Conservation (phyloP, 1,284 basidiomycete species). For the Fomitopsis palustris region DNA sequence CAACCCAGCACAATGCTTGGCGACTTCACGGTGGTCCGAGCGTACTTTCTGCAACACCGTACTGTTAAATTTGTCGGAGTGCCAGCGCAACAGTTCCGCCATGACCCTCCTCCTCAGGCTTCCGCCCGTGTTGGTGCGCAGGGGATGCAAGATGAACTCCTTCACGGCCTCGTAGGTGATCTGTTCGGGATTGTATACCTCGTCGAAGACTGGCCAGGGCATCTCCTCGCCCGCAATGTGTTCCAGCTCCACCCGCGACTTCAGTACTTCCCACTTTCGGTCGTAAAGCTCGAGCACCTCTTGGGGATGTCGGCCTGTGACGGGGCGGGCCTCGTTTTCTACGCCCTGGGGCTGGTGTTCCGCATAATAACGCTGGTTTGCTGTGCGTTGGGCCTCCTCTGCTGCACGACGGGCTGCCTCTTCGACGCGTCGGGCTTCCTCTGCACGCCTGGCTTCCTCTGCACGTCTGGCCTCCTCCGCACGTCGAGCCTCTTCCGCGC, state of each 20-base stretch:
- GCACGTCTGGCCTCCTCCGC: not conserved
- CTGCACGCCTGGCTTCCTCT: not conserved
- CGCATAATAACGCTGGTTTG: too few species aligned
- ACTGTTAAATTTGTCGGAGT: conserved; percentile 48
- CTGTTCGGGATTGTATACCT: conserved; percentile 13
- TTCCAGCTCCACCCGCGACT: not conserved
- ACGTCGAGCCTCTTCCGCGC: too few species aligned
- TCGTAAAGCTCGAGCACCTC: conserved; percentile 4
- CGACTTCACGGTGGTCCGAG: conserved; percentile 6
- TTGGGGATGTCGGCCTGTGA: not conserved
- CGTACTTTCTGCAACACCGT: conserved; percentile 7
- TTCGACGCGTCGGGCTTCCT: not conserved
- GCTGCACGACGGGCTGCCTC: too few species aligned
- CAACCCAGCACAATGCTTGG: conserved; percentile 8
- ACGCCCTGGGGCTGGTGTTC: too few species aligned
- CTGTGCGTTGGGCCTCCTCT: too few species aligned
- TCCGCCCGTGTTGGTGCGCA: conserved; percentile 23
- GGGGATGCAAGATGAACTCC: conserved; percentile 37
- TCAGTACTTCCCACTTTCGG: conserved; percentile 1
- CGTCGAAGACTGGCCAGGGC: conserved; percentile 3
- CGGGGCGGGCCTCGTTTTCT: too few species aligned
- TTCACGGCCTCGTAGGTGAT: conserved; percentile 30
- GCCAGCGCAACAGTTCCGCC: conserved; percentile 46
- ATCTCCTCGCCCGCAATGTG: not conserved
- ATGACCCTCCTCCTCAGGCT: conserved; percentile 37